These are phyloP conservation scores for Neonectria punicea DNA, from an alignment of 2,329 filamentous ascomycete genomes.

Conservation along the genomic window DNA sequence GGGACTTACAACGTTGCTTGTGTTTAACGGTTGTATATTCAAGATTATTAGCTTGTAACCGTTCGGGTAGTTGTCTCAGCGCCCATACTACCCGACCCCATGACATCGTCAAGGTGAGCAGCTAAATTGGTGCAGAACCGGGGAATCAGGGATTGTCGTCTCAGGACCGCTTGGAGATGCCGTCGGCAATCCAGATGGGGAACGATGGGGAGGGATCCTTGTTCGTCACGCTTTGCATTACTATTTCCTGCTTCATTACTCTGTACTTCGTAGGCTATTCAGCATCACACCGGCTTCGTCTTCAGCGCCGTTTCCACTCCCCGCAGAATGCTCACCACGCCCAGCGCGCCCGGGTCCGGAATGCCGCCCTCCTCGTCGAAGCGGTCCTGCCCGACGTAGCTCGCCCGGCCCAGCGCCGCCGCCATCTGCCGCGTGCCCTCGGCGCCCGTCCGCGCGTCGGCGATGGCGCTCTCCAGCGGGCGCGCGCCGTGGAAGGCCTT, in stretches of 20 bases:
- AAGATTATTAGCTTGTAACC: too few species aligned
- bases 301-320: conserved; percentile 25
- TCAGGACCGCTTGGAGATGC: conserved; percentile 25
- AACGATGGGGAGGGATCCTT: conserved; percentile 7
- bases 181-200: conserved; percentile 22
- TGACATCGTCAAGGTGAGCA: not conserved
- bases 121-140: not conserved
- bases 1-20: too few species aligned
- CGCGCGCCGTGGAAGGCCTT: conserved; percentile 61
- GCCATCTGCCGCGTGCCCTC: conserved; percentile 79
- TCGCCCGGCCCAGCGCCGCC: conserved; percentile 75
- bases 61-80: too few species aligned
- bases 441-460: conserved; percentile 52
- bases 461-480: conserved; percentile 58
- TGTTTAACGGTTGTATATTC: too few species aligned
- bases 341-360: conserved; percentile 74
- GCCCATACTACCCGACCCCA: too few species aligned
- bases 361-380: conserved; percentile 58
- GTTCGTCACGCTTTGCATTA: not conserved
- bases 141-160: not conserved
- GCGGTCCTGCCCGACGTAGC: conserved; percentile 79
- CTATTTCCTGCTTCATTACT: conserved; percentile 5
- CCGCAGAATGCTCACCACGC: conserved; percentile 39
- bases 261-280: too few species aligned
- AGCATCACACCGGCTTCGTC: not conserved